A percentile compares a stretch with the other conserved stretches of the same genome.
Conservation (phyloP, 257 asterid genomes). For the Coffea eugenioides region DNA sequence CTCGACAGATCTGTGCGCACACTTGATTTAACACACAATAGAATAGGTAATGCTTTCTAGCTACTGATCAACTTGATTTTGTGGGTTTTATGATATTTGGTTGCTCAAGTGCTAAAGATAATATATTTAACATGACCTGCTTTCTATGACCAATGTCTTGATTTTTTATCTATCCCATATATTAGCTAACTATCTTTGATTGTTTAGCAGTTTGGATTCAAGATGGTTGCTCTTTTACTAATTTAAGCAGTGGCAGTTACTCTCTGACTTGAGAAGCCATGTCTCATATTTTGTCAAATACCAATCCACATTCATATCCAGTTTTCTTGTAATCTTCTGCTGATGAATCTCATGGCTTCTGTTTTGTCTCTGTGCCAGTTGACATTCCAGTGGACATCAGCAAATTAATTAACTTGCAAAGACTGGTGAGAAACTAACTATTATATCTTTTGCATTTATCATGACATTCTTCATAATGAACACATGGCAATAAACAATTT, state of each 20-base stretch:
- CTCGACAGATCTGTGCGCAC: constrained; percentile 85
- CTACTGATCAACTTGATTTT: not conserved
- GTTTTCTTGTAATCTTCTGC: not conserved
- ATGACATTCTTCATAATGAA: not conserved
- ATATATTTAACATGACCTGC: not conserved
- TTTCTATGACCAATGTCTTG: not conserved
- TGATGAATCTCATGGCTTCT: not conserved
- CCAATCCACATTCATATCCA: not conserved
- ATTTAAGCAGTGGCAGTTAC: not conserved
- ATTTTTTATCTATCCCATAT: not conserved
- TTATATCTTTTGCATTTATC: not conserved
- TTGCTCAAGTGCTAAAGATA: not conserved
- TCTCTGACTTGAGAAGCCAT: not conserved
- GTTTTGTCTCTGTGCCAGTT: constrained; percentile 41
- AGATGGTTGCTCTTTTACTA: not conserved
- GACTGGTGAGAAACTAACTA: constrained; percentile 62
- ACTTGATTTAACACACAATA: constrained; percentile 84
- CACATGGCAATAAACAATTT: not conserved
- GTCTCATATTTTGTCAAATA: not conserved
- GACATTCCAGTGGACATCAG: constrained; percentile 76
- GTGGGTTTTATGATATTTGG: not conserved
- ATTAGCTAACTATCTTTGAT: not conserved
- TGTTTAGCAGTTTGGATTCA: not conserved
- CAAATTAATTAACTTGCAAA: constrained; percentile 84
- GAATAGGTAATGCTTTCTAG: constrained; percentile 49